phyloP scores from a whole-genome alignment of 225 moss, liverwort and hornwort species.

The Pseudoscleropodium purum region DNA sequence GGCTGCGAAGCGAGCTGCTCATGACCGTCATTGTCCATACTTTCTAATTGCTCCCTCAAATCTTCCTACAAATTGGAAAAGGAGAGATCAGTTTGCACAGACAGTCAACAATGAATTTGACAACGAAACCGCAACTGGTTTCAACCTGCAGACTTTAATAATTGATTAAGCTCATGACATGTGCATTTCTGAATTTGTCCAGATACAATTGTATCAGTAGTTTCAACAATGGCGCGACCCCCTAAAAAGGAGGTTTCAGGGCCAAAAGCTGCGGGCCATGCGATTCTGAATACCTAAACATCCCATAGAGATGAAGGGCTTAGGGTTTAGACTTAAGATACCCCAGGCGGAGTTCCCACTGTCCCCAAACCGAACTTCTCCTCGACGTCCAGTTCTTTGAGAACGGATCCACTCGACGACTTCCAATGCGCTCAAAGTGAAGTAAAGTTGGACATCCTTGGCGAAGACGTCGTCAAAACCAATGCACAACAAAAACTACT shows the following conservation, averaged over 20 bases:
- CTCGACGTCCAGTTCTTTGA: neutral
- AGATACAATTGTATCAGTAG: neutral
- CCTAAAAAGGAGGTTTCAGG: neutral
- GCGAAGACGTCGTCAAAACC: neutral
- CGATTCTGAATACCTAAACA: neutral
- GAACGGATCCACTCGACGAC: neutral
- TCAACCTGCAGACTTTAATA: neutral
- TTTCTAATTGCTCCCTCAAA: neutral
- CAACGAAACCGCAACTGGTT: neutral
- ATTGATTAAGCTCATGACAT: neutral
- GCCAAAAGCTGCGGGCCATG: neutral
- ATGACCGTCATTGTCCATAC: neutral
- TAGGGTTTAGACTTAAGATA: neutral
- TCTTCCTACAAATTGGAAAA: neutral
- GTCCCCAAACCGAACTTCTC: neutral
- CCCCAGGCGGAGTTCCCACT: neutral
- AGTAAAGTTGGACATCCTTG: neutral
- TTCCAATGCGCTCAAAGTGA: neutral
- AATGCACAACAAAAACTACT: neutral
- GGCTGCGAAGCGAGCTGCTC: conserved; percentile 3
- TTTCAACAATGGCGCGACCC: neutral
- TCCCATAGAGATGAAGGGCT: neutral
- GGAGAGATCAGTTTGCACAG: neutral
- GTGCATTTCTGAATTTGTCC: neutral
- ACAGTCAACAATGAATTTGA: neutral